Evolutionary conservation across 495 filamentous ascomycete species (phyloP).

Genomic region (Neurospora terricola): DNA sequence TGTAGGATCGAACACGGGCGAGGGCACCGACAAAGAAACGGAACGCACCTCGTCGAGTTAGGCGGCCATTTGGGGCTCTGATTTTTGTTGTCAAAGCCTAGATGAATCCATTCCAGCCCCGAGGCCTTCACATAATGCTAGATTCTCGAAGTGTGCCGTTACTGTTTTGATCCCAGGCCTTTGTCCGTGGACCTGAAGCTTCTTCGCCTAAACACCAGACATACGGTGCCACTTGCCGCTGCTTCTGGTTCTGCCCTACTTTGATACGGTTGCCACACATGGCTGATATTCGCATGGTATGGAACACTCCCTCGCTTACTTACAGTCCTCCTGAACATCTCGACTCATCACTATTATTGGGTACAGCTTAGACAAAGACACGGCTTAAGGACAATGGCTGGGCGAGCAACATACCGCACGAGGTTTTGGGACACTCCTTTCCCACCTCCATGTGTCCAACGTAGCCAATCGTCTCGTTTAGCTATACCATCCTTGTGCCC

Average conservation of each 20-base stretch:
- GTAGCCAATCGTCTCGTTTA: slow-evolving; percentile 16
- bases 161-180: background rate
- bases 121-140: background rate
- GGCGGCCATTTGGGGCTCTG: background rate
- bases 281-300: background rate
- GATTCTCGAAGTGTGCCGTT: background rate
- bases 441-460: background rate
- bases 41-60: background rate
- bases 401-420: background rate
- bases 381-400: background rate
- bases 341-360: background rate
- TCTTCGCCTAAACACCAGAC: background rate
- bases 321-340: background rate
- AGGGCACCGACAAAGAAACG: background rate
- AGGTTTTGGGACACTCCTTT: background rate
- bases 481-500: slow-evolving; percentile 68
- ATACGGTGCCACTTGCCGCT: background rate
- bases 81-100: background rate
- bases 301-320: background rate
- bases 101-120: background rate
- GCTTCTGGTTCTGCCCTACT: background rate
- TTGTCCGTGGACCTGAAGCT: background rate
- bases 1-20: background rate
- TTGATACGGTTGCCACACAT: background rate
- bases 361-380: background rate